Conservation (phyloP, 495 filamentous ascomycete species). For the Rostrohypoxylon terebratum region DNA sequence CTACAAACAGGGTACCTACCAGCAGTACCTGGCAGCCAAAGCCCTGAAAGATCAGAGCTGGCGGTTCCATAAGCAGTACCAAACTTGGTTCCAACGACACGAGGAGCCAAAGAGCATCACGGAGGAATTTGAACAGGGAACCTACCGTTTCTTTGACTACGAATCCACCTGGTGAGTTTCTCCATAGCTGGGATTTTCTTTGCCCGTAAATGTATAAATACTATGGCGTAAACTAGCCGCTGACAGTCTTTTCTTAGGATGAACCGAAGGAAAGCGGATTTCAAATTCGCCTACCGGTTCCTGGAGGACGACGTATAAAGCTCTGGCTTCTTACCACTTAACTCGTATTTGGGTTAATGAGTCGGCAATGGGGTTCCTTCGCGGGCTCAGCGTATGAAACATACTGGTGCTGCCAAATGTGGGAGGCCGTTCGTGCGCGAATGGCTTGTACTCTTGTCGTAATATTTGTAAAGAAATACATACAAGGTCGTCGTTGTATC, state of each 20-base stretch:
- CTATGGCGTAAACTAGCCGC: conserved; percentile 6
- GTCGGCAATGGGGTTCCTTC: conserved; percentile 3
- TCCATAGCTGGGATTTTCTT: too few species aligned
- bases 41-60: conserved; percentile 96
- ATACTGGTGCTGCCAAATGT: conserved; percentile 13
- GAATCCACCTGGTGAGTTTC: conserved; percentile 94
- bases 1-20: conserved; percentile 94
- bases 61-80: conserved; percentile 99
- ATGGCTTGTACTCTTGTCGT: conserved; percentile 22
- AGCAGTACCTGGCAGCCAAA: conserved; percentile 96
- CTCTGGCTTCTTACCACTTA: background rate
- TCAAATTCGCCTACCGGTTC: conserved; percentile 98
- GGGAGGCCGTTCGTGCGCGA: background rate
- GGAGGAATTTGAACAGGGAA: conserved; percentile 97
- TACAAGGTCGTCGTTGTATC: conserved; percentile 16
- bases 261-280: conserved; percentile 98
- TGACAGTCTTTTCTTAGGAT: conserved; percentile 73
- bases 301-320: conserved; percentile 86
- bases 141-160: conserved; percentile 99
- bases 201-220: background rate
- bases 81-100: conserved; percentile 98
- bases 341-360: conserved; percentile 9
- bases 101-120: conserved; percentile 99
- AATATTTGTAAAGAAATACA: conserved; percentile 43
- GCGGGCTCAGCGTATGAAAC: conserved; percentile 26